These are phyloP conservation scores for Prillingera fragicola DNA, from an alignment of 1,284 basidiomycete genomes.

Conservation along the genomic window DNA sequence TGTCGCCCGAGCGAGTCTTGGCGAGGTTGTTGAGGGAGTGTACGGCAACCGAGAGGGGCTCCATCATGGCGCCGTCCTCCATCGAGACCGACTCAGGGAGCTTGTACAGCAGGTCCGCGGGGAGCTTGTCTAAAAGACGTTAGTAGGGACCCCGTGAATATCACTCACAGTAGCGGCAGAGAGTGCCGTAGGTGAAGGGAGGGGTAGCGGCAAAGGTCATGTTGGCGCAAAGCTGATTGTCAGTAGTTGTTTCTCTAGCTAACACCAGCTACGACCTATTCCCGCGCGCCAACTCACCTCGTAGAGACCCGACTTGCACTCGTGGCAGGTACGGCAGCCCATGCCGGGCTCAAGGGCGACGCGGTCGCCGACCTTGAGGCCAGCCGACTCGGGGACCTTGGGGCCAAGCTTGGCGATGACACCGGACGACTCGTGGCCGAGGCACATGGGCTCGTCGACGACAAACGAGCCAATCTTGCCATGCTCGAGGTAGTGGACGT, in stretches of 20 bases:
- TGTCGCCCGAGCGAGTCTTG: constrained; percentile 62
- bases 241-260: too few species aligned
- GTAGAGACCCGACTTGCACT: constrained; percentile 64
- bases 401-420: constrained; percentile 38
- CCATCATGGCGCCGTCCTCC: constrained; percentile 62
- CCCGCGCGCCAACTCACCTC: constrained; percentile 53
- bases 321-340: constrained; percentile 46
- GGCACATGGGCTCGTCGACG: constrained; percentile 45
- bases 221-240: constrained; percentile 22
- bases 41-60: constrained; percentile 86
- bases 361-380: constrained; percentile 46
- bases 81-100: constrained; percentile 47
- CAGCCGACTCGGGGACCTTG: constrained; percentile 21
- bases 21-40: constrained; percentile 79
- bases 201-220: constrained; percentile 47
- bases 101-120: constrained; percentile 36
- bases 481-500: constrained; percentile 55
- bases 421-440: constrained; percentile 43
- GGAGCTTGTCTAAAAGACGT: constrained; percentile 23
- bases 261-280: constrained; percentile 47
- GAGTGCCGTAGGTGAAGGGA: constrained; percentile 43
- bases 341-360: constrained; percentile 56
- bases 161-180: constrained; percentile 40
- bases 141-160: not conserved
- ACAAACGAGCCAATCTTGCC: constrained; percentile 44